Conservation (phyloP, 805 yeast species). For the Starmerella stellata region DNA sequence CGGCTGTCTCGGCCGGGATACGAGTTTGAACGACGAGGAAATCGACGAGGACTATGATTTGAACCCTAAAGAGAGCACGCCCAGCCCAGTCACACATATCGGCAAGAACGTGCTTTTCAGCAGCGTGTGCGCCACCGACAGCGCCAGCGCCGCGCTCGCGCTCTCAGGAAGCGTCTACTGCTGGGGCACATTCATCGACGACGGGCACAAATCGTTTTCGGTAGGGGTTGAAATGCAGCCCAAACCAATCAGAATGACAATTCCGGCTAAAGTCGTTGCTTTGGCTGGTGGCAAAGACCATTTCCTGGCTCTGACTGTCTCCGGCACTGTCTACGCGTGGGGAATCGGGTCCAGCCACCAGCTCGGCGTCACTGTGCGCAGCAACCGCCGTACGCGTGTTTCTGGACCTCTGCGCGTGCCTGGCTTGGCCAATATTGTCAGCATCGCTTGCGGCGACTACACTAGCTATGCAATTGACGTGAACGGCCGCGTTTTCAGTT, state of each 20-base stretch:
- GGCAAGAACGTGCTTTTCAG: constrained; percentile 37
- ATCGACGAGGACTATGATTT: constrained; percentile 48
- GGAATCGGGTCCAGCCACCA: constrained; percentile 92
- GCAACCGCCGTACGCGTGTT: constrained; percentile 19
- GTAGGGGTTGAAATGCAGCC: constrained; percentile 45
- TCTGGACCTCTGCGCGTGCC: constrained; percentile 61
- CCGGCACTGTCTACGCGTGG: constrained; percentile 88
- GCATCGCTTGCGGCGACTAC: constrained; percentile 82
- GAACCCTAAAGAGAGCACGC: constrained; percentile 79
- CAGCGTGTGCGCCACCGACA: constrained; percentile 82
- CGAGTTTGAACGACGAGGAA: constrained; percentile 47
- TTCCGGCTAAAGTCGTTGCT: constrained; percentile 53
- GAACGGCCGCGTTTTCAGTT: constrained; percentile 52
- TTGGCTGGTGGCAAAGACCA: constrained; percentile 91
- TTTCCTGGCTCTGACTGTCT: constrained; percentile 58
- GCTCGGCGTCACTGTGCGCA: constrained; percentile 58
- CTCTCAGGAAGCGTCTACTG: constrained; percentile 80
- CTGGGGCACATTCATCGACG: constrained; percentile 86
- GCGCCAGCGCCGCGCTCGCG: constrained; percentile 61
- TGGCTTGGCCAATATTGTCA: constrained; percentile 61
- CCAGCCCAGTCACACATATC: constrained; percentile 58
- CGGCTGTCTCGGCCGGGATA: constrained; percentile 75
- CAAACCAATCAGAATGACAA: constrained; percentile 45
- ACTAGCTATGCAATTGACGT: constrained; percentile 82
- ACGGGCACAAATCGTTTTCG: constrained; percentile 74